Base-by-base conservation (phyloP, 257 asterid species). In the Cruciata laevipes region DNA sequence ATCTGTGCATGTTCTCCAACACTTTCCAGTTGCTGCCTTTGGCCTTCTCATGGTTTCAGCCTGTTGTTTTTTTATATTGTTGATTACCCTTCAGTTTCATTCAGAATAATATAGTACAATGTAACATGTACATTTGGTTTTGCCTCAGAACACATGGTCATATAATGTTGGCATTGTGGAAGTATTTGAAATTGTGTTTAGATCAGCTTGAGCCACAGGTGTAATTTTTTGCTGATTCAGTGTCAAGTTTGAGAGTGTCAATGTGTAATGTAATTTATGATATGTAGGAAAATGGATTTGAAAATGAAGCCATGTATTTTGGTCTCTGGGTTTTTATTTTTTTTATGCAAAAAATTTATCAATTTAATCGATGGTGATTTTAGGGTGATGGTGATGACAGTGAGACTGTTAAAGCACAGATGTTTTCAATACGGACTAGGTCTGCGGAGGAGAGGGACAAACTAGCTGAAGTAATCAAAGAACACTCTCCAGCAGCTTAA, bases 381-480 rank as follows among this genome's bases (percentile, higher is more conserved):
- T 55, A 72, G 77, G 95, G 80, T 58, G 95, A 87, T 57, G 94
- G 83, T 7, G 90, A 85, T 61, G 71, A 78, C 63, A 81, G 67
- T 33, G 86, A 80, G 13, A 37, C 55, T 3, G 91, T 85, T 57
- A 82, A 83, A 53, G 94, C 97, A 37, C 89, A 86, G 56, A 94
- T 92, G 12, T 94, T 79, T 80, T 82, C 89, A 84, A 85, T 94
- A 70, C 87, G 86, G 79, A 84, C 88, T 0, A 94, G 82, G 79
- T 75, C 84, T 0, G 84, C 67, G 73, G 96, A 87, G 69, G 97
- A 86, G 66, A 82, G 97, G 30, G 79, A 94, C 75, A 87, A 94
- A 66, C 87, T 94, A 49, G 95, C 89, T 18, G 89, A 90, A 70
- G 84, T 75, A 30, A 90, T 94, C 52, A 83, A 86, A 74, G 99